phyloP scores from a whole-genome alignment of 768 basidiomycete species.

The Daedaleopsis nitida region DNA sequence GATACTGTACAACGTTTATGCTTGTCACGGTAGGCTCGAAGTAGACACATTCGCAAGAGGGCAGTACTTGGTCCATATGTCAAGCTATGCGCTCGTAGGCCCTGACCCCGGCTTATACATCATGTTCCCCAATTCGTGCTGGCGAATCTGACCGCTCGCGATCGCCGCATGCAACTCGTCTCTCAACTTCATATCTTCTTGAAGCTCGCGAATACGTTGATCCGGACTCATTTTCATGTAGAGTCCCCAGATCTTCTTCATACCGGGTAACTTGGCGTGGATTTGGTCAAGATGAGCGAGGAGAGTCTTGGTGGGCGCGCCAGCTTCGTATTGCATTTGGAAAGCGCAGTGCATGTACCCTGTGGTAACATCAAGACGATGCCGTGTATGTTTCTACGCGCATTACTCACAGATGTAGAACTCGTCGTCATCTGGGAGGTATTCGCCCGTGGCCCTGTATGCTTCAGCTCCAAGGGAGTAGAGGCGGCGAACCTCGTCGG shows the following conservation, averaged over 20 bases:
- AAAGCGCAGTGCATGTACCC: slow-evolving; percentile 16
- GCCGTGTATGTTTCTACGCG: background rate
- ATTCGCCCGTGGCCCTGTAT: slow-evolving; percentile 6
- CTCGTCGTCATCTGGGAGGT: slow-evolving; percentile 20
- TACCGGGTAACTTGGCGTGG: slow-evolving; percentile 12
- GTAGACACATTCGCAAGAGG: no score
- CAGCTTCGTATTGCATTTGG: slow-evolving; percentile 1
- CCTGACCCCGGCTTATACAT: no score
- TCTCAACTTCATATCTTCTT: background rate
- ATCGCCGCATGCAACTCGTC: background rate
- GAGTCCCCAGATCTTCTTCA: slow-evolving; percentile 23
- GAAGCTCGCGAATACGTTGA: background rate
- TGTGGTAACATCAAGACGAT: background rate
- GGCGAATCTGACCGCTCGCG: background rate
- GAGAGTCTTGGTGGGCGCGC: background rate
- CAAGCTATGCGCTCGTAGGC: no score
- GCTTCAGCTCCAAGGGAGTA: slow-evolving; percentile 3
- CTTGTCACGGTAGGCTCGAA: no score
- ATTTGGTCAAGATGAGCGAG: slow-evolving; percentile 14
- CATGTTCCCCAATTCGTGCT: no score
- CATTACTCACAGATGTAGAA: slow-evolving; percentile 1
- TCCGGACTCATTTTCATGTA: background rate
- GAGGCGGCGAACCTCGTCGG: background rate
- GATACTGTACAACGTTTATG: no score
- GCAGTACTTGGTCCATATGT: no score